Conservation (phyloP, 371 early-diverging fungal species). For the Mortierella sp. region DNA sequence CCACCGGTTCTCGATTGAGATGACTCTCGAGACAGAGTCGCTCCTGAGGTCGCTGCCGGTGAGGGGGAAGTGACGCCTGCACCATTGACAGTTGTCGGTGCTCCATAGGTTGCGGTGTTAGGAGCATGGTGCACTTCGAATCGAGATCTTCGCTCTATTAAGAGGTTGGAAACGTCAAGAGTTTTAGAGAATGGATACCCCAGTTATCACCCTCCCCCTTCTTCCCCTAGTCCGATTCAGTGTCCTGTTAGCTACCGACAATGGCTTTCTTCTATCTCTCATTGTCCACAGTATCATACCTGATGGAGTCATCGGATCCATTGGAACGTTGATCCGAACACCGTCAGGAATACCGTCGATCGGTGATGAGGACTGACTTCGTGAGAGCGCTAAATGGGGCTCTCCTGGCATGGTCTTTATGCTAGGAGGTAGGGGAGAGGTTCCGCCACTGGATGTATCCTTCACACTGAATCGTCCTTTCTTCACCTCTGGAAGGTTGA, state of each 20-base stretch:
- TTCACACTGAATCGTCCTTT: conserved; percentile 53
- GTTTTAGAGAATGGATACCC: too few relatives aligned
- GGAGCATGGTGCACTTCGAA: conserved; percentile 47
- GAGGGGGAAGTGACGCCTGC: background rate
- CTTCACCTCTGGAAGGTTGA: conserved; percentile 27
- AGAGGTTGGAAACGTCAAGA: too few relatives aligned
- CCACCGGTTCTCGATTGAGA: conserved; percentile 10
- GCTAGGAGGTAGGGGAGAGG: conserved; percentile 26
- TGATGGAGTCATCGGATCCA: conserved; percentile 7
- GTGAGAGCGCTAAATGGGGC: conserved; percentile 19
- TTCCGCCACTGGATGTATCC: conserved; percentile 19
- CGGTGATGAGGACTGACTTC: conserved; percentile 46
- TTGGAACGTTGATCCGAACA: conserved; percentile 24
- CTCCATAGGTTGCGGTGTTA: conserved; percentile 10
- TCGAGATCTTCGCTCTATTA: conserved; percentile 45
- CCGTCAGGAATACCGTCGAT: conserved; percentile 31
- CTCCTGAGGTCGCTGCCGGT: background rate
- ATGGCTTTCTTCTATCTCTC: too few relatives aligned
- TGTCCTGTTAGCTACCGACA: too few relatives aligned
- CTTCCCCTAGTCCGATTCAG: too few relatives aligned
- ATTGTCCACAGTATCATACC: too few relatives aligned
- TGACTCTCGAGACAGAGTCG: background rate
- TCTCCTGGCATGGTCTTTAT: conserved; percentile 35
- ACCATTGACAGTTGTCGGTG: background rate
- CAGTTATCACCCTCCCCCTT: too few relatives aligned